Conservation (phyloP, 2,329 filamentous ascomycete species). For the Aspergillus persii region DNA sequence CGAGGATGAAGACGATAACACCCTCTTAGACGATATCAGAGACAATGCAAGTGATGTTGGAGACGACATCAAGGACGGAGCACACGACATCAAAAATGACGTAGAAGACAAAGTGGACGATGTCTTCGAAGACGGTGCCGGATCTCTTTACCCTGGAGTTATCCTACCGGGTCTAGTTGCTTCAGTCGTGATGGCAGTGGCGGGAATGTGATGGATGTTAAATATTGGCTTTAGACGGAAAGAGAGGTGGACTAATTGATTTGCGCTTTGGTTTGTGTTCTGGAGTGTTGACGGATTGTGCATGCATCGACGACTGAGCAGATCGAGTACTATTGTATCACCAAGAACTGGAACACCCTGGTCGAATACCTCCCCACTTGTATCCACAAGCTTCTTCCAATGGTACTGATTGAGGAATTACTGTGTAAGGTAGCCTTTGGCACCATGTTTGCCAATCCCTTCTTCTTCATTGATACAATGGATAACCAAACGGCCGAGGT, state of each 20-base stretch:
- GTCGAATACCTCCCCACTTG: neutral
- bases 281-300: no score
- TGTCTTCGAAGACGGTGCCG: neutral
- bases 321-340: no score
- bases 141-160: neutral
- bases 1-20: neutral
- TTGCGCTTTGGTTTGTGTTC: no score
- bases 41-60: neutral
- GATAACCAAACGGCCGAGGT: neutral
- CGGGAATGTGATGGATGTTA: neutral
- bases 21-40: neutral
- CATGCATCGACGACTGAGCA: no score
- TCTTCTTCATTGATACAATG: neutral
- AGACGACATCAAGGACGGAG: neutral
- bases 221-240: no score
- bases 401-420: neutral
- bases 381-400: neutral
- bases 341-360: neutral
- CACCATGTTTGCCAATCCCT: neutral
- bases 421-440: neutral
- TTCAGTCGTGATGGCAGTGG: neutral
- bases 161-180: neutral
- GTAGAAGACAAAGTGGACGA: neutral
- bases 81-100: neutral
- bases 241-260: no score